A percentile compares a stretch with the other conserved stretches of the same genome.
phyloP scores from a whole-genome alignment of 176 grass and related monocot species.

The Bothriochloa decipiens region DNA sequence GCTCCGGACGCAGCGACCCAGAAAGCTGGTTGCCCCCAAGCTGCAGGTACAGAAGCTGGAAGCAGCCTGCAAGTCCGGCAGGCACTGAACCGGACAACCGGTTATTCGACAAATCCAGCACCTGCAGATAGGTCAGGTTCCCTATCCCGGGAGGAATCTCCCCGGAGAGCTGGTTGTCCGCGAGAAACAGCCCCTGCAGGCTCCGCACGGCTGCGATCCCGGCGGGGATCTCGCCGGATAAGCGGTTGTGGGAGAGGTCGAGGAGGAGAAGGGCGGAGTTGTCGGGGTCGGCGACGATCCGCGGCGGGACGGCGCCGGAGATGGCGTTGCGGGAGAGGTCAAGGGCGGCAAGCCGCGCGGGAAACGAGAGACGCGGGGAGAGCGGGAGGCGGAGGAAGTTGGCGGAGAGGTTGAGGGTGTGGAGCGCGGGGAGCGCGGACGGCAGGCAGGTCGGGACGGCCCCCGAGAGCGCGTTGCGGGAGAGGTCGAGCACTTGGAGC shows the following conservation, averaged over 20 bases:
- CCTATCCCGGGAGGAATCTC: slow-evolving; percentile 85
- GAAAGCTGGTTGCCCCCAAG: slow-evolving; percentile 74
- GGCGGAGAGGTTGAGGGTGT: slow-evolving; percentile 71
- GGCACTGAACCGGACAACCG: slow-evolving; percentile 67
- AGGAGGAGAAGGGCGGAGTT: slow-evolving; percentile 59
- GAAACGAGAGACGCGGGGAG: slow-evolving; percentile 84
- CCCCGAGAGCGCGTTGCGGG: slow-evolving; percentile 74
- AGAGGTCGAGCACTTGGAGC: slow-evolving; percentile 64
- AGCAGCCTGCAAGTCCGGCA: slow-evolving; percentile 86
- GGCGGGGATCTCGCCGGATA: slow-evolving; percentile 72
- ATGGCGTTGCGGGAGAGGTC: slow-evolving; percentile 77
- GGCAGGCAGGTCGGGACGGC: slow-evolving; percentile 64
- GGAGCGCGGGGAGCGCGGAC: slow-evolving; percentile 52
- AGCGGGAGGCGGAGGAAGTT: slow-evolving; percentile 72
- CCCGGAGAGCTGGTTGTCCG: slow-evolving; percentile 67
- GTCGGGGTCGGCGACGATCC: slow-evolving; percentile 64
- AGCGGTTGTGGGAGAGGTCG: slow-evolving; percentile 72
- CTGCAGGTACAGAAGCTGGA: slow-evolving; percentile 85
- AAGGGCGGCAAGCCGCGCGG: slow-evolving; percentile 66
- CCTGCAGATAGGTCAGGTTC: slow-evolving; percentile 92
- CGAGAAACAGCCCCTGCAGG: slow-evolving; percentile 83
- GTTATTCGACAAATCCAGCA: slow-evolving; percentile 87
- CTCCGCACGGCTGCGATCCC: slow-evolving; percentile 69
- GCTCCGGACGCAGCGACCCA: slow-evolving; percentile 81
- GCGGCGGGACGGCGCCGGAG: slow-evolving; percentile 62